Percentiles rank a stretch among this genome's conserved stretches.
phyloP scores from a whole-genome alignment of 345 rosid species.

The Zanthoxylum bungeanum region DNA sequence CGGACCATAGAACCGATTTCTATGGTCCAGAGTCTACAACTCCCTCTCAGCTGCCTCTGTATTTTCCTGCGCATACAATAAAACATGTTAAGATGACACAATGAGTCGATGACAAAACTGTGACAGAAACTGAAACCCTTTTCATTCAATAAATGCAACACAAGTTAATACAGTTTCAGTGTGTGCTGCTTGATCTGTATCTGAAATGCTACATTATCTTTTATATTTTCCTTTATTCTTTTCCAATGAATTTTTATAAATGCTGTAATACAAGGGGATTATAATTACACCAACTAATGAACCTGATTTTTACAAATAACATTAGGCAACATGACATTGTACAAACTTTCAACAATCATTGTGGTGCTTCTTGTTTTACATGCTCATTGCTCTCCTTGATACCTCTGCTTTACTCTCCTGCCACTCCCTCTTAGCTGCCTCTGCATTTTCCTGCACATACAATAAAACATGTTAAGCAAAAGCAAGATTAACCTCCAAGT shows the following conservation, averaged over 20 bases:
- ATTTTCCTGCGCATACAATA: slow-evolving; percentile 36
- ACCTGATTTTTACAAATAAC: slow-evolving; percentile 32
- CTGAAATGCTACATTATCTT: slow-evolving; percentile 11
- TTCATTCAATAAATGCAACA: not conserved
- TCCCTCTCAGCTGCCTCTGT: slow-evolving; percentile 31
- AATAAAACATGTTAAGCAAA: not conserved
- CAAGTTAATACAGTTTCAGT: slow-evolving; percentile 7
- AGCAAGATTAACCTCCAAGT: not conserved
- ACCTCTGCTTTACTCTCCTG: slow-evolving; percentile 58
- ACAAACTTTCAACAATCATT: slow-evolving; percentile 9
- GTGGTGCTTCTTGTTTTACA: slow-evolving; percentile 34
- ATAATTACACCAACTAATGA: slow-evolving; percentile 33
- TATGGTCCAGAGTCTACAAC: too few species aligned
- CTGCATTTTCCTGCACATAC: slow-evolving; percentile 38
- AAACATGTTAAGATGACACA: too few species aligned
- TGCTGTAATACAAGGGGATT: slow-evolving; percentile 29
- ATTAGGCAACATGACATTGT: slow-evolving; percentile 6
- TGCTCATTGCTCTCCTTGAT: slow-evolving; percentile 67
- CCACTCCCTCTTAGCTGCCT: slow-evolving; percentile 30
- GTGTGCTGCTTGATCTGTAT: not conserved
- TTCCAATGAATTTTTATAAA: slow-evolving; percentile 17
- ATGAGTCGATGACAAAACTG: too few species aligned
- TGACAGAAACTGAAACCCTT: too few species aligned
- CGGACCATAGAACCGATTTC: too few species aligned
- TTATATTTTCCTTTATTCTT: not conserved